phyloP scores from a whole-genome alignment of 495 filamentous ascomycete species.

The Ramalina intermedia region DNA sequence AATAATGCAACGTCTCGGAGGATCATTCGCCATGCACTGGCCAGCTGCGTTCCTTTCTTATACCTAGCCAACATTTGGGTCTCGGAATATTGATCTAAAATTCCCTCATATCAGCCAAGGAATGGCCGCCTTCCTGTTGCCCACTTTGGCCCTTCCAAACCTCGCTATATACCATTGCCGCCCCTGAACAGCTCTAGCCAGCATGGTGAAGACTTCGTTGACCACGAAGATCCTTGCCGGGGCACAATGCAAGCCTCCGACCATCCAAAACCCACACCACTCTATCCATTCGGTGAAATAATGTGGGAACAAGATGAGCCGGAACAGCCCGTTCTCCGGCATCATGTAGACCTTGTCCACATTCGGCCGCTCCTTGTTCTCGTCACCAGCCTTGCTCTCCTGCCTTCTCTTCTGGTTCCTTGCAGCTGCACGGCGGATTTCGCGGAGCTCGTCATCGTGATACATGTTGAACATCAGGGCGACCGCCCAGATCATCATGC shows the following conservation, averaged over 20 bases:
- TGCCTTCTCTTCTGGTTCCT: conserved; percentile 27
- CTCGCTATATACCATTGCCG: conserved; percentile 74
- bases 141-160: conserved; percentile 70
- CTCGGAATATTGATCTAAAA: too few species aligned
- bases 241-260: conserved; percentile 43
- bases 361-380: conserved; percentile 20
- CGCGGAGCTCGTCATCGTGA: conserved; percentile 63
- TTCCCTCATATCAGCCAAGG: conserved; percentile 30
- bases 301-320: conserved; percentile 74
- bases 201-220: conserved; percentile 81
- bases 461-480: conserved; percentile 72
- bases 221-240: conserved; percentile 70
- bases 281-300: conserved; percentile 94
- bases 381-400: conserved; percentile 19
- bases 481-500: conserved; percentile 45
- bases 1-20: too few species aligned
- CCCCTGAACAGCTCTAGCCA: conserved; percentile 74
- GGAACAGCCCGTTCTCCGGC: conserved; percentile 70
- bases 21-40: too few species aligned
- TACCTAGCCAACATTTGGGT: too few species aligned
- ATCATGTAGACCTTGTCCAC: conserved; percentile 84
- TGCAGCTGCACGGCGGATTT: conserved; percentile 52
- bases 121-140: conserved; percentile 63
- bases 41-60: too few species aligned
- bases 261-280: conserved; percentile 77